A percentile compares a stretch with the other conserved stretches of the same genome.
Evolutionary conservation across 768 basidiomycete genomes (phyloP).

Genomic region (Boletellus emodensis): DNA sequence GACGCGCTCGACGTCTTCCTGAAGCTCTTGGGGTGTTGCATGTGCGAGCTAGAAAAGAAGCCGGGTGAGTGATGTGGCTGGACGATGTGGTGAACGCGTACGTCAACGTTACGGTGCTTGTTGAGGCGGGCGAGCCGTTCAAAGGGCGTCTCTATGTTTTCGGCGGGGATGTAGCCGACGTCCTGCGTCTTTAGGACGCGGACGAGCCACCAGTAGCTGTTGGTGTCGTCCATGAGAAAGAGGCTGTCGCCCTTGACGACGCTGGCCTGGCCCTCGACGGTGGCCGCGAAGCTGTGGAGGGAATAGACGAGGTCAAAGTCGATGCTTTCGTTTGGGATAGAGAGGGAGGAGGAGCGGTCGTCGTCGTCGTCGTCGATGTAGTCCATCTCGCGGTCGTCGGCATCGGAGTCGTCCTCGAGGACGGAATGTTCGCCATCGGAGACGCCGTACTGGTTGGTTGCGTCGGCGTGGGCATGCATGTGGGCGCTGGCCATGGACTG

Average conservation of each 20-base stretch:
- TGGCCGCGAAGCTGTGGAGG: slow-evolving; percentile 95
- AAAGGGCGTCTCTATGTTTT: slow-evolving; percentile 98
- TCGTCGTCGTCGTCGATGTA: slow-evolving; percentile 74
- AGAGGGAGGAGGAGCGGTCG: slow-evolving; percentile 75
- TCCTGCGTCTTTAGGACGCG: slow-evolving; percentile 98
- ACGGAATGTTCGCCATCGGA: slow-evolving; percentile 81
- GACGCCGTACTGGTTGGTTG: slow-evolving; percentile 35
- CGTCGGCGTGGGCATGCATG: slow-evolving; percentile 46
- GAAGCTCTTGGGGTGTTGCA: slow-evolving; percentile 48
- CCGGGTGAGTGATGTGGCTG: background rate
- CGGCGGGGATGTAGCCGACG: slow-evolving; percentile 97
- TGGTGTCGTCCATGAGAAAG: slow-evolving; percentile 95
- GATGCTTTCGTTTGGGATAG: slow-evolving; percentile 87
- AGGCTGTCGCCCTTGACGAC: slow-evolving; percentile 98
- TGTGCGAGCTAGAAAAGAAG: slow-evolving; percentile 27
- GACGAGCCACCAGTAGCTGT: slow-evolving; percentile 99
- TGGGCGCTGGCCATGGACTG: slow-evolving; percentile 44
- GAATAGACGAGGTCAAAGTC: slow-evolving; percentile 92
- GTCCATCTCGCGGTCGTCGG: slow-evolving; percentile 62
- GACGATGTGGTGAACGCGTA: slow-evolving; percentile 38
- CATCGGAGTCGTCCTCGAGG: slow-evolving; percentile 80
- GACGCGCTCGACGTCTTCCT: slow-evolving; percentile 54
- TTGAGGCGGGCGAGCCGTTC: slow-evolving; percentile 93
- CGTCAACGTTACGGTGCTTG: slow-evolving; percentile 96
- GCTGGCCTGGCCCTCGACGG: slow-evolving; percentile 97